Evolutionary conservation across 116 monocot genomes (phyloP), one percentile per base, ranked within the genome.

Genomic region (Trichopus zeylanicus): DNA sequence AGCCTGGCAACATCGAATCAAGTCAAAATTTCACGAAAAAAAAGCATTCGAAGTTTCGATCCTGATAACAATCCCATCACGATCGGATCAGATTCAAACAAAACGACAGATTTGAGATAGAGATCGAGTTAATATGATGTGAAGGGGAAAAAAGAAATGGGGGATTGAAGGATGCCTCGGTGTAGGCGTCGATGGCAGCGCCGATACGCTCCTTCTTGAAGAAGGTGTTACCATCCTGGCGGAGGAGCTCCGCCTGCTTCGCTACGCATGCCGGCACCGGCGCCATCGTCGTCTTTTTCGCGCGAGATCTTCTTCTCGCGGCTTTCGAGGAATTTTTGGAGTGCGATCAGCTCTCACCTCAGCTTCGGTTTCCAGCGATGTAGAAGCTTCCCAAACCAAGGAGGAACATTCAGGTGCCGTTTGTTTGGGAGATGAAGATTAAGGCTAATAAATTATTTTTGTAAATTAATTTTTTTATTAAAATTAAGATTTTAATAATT

Each of bases 151-250:
- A 29, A 27, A 29, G n/a, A 29, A 13, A 55, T 37, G 26, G 13
- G 55, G 21, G 57, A 29, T 3, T 26, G 26, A 46, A 26, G 34
- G 13, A 56, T 7, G 81, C 95, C 95, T 87, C 90, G 10, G 95
- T 95, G 67, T 86, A 90, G 20, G 87, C 83, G 32, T 95, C 95
- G 57, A 90, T 90, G 46, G 95, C 95, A 37, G 87, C 95, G 7
- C 74, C 78, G 53, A 90, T 26, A 10, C 83, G 71, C 7, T 67
- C 78, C 63, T 75, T 90, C 49, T 73, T 79, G 77, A 90, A 90
- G 63, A 29, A 83, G 21, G 31, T 48, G 75, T 95, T 95, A 27
- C 87, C 95, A 51, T 73, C 72, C 29, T 53, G 51, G 63, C 71
- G 71, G 25, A 78, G 62, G 55, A 68, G 56, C 77, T 95, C 89